phyloP scores from a whole-genome alignment of 108 stramenopile genomes.

The Nitzschia sp. region DNA sequence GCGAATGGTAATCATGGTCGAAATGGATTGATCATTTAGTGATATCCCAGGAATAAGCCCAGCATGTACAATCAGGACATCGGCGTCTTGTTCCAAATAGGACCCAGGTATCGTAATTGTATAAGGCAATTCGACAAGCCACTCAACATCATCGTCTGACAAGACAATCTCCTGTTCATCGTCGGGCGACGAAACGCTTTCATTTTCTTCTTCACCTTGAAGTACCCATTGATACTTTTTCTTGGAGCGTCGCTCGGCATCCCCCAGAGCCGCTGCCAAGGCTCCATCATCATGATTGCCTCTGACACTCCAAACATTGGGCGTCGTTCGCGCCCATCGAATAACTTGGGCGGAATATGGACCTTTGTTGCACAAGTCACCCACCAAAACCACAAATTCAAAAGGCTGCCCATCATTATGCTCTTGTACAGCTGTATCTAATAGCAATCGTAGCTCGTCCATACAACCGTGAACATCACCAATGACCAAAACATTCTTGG shows the following conservation, averaged over 20 bases:
- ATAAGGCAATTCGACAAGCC: slow-evolving; percentile 77
- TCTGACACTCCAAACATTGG: slow-evolving; percentile 67
- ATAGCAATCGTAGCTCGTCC: slow-evolving; percentile 59
- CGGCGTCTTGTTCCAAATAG: slow-evolving; percentile 22
- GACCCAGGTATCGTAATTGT: slow-evolving; percentile 56
- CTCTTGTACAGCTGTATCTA: slow-evolving; percentile 55
- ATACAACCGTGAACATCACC: slow-evolving; percentile 91
- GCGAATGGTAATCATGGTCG: slow-evolving; percentile 64
- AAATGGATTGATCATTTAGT: slow-evolving; percentile 43
- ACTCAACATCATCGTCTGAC: slow-evolving; percentile 67
- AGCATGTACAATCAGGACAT: slow-evolving; percentile 73
- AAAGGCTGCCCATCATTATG: slow-evolving; percentile 46
- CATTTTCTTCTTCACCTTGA: slow-evolving; percentile 14
- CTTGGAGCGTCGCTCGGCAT: slow-evolving; percentile 35
- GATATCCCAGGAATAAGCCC: slow-evolving; percentile 52
- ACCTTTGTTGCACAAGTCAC: slow-evolving; percentile 93
- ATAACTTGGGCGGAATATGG: slow-evolving; percentile 76
- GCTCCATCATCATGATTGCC: slow-evolving; percentile 92
- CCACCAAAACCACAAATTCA: slow-evolving; percentile 75
- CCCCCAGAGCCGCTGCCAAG: slow-evolving; percentile 71
- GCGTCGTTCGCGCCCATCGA: slow-evolving; percentile 50
- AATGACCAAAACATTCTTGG: slow-evolving; percentile 55
- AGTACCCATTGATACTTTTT: slow-evolving; percentile 57
- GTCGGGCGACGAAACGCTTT: neutral
- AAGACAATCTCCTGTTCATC: slow-evolving; percentile 14